These are phyloP conservation scores for Agrocybe chaxingu DNA, from an alignment of 768 basidiomycete genomes.

Conservation along the genomic window DNA sequence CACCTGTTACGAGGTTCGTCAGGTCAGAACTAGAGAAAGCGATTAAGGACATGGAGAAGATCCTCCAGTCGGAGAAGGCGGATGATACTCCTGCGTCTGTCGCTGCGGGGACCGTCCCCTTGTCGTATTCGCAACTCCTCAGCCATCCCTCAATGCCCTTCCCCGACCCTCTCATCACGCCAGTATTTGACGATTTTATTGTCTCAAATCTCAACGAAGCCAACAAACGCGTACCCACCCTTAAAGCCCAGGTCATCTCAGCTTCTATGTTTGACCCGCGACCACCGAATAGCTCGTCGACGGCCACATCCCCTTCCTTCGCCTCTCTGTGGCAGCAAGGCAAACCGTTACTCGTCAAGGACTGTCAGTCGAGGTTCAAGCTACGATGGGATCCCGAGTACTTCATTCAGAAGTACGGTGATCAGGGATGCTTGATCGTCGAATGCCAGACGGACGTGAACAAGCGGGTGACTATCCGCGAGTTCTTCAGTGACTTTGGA, in stretches of 20 bases:
- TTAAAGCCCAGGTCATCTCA: constrained; percentile 20
- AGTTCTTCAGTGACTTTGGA: constrained; percentile 83
- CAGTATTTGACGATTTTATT: constrained; percentile 21
- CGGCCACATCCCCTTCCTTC: constrained; percentile 1
- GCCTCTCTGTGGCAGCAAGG: constrained; percentile 58
- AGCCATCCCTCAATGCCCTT: constrained; percentile 2
- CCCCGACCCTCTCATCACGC: constrained; percentile 15
- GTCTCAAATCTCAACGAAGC: constrained; percentile 22
- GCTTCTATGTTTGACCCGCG: constrained; percentile 17
- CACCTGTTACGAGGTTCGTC: constrained; percentile 78
- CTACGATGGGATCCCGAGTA: constrained; percentile 81
- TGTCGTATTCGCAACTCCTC: not conserved
- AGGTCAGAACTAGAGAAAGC: constrained; percentile 59
- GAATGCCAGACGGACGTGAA: constrained; percentile 79
- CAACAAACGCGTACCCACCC: constrained; percentile 26
- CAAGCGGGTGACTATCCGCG: constrained; percentile 59
- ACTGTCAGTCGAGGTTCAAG: constrained; percentile 56
- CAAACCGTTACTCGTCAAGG: constrained; percentile 75
- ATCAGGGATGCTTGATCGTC: constrained; percentile 65
- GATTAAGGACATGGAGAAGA: constrained; percentile 64
- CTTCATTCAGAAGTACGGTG: constrained; percentile 67
- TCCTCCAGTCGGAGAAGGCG: constrained; percentile 29
- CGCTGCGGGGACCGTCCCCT: not conserved
- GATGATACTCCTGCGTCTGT: not conserved
- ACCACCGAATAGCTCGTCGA: not conserved